Evolutionary conservation across 2,329 filamentous ascomycete genomes (phyloP), one percentile per base, ranked within the genome.

Genomic region (Trichophyton rubrum): DNA sequence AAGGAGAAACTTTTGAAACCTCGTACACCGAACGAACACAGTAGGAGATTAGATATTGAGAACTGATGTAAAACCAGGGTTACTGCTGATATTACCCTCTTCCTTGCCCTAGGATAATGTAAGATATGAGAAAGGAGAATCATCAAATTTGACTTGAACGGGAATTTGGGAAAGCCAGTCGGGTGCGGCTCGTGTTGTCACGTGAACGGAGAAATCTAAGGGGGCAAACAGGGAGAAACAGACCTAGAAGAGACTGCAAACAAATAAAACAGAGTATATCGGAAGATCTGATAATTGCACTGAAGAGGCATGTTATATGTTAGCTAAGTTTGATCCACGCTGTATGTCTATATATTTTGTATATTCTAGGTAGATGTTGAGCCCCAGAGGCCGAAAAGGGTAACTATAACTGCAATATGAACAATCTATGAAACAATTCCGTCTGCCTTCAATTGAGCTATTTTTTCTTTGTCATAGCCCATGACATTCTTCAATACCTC

Each of bases 401-500:
- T 6, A 11, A 6, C 9, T 38, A 38, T 38, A 38, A 38, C 11
- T 38, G 2, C 27, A 30, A 38, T 38, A 38, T 38, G 33, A 38
- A 38, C 33, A 38, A 38, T 38, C 20, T 73, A 84, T 62, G 79
- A 78, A 38, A 95, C 77, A 1, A 89, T 83, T 0, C 89, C 89
- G 57, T 84, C 80, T 35, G 78, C 75, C 68, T 80, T 88, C 65
- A 95, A 72, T 8, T 72, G 74, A 45, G 78, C 71, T 60, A 96
- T 86, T 57, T 86, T 80, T 0, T 72, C 73, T 55, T 78, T 74
- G 15, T 74, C 78, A 65, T 89, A 76, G 0, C 85, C 84, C 17
- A 93, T 73, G 22, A 90, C 70, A 24, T 82, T 80, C 20, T 73
- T 70, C 61, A 96, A 73, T 3, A 96, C 80, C 71, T 93, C 88